Conservation (phyloP, 2,329 filamentous ascomycete genomes). For the Thielaviopsis ethacetica region DNA sequence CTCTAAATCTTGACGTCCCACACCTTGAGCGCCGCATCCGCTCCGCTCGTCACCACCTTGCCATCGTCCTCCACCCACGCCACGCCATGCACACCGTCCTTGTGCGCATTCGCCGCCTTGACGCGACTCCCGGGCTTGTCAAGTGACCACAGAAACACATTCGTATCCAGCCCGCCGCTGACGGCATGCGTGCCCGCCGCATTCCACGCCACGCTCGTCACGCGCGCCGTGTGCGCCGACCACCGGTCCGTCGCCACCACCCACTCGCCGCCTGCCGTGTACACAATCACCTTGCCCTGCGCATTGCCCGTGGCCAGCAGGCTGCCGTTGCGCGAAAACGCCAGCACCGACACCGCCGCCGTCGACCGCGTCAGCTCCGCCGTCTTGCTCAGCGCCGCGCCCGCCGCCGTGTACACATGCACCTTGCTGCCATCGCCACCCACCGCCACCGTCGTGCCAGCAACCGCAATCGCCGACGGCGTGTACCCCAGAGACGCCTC, state of each 20-base stretch:
- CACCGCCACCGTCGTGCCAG: constrained; percentile 52
- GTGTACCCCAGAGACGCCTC: constrained; percentile 43
- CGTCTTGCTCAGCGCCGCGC: constrained; percentile 36
- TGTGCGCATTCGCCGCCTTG: constrained; percentile 78
- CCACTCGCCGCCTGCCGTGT: constrained; percentile 32
- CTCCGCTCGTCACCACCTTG: constrained; percentile 64
- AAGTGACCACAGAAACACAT: constrained; percentile 84
- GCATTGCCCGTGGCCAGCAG: constrained; percentile 70
- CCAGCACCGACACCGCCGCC: constrained; percentile 58
- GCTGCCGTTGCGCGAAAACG: constrained; percentile 65
- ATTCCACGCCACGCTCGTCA: constrained; percentile 57
- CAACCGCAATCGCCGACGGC: constrained; percentile 56
- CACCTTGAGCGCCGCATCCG: constrained; percentile 79
- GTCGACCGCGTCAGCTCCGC: constrained; percentile 51
- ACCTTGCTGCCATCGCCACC: constrained; percentile 58
- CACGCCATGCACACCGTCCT: constrained; percentile 84
- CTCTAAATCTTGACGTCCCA: constrained; percentile 37
- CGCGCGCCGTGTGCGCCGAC: constrained; percentile 43
- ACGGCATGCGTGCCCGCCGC: constrained; percentile 58
- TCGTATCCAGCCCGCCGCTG: constrained; percentile 78
- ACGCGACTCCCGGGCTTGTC: constrained; percentile 68
- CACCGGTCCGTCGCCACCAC: constrained; percentile 61
- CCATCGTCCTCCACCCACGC: constrained; percentile 51
- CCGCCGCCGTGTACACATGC: constrained; percentile 47
- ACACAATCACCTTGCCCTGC: constrained; percentile 76